These are phyloP conservation scores for Podospora australis DNA, from an alignment of 495 filamentous ascomycete genomes.

Conservation along the genomic window DNA sequence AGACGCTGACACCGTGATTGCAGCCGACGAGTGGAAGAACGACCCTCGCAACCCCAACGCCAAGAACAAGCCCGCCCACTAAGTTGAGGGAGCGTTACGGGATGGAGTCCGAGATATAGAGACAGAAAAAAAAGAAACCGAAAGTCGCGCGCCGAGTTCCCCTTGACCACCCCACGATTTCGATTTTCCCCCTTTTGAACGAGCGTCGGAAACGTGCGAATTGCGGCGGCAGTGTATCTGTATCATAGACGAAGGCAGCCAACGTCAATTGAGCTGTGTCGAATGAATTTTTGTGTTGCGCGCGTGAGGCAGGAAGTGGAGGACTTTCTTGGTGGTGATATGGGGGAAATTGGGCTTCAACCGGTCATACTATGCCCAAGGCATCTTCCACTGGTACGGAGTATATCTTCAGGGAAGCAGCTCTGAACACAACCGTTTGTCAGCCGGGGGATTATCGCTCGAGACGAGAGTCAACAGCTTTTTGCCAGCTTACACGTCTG, in stretches of 20 bases:
- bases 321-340: too few species aligned
- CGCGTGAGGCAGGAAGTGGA: constrained; percentile 2
- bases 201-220: too few species aligned
- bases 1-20: too few species aligned
- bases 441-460: not conserved
- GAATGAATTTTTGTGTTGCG: constrained; percentile 1
- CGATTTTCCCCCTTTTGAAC: constrained; percentile 10
- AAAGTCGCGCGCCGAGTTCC: constrained; percentile 13
- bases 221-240: constrained; percentile 17
- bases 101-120: constrained; percentile 9
- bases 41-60: constrained; percentile 83
- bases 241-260: constrained; percentile 30
- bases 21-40: constrained; percentile 90
- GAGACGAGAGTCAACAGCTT: constrained; percentile 8
- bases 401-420: too few species aligned
- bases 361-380: too few species aligned
- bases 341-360: too few species aligned
- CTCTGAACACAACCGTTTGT: too few species aligned
- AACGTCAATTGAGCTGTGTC: constrained; percentile 28
- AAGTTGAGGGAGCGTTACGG: constrained; percentile 11
- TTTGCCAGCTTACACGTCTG: constrained; percentile 28
- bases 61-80: constrained; percentile 55
- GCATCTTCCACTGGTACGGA: too few species aligned
- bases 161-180: constrained; percentile 12
- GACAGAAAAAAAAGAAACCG: too few species aligned